A percentile compares a stretch with the other conserved stretches of the same genome.
These are phyloP conservation scores for Ramichloridium luteum DNA, from an alignment of 2,329 filamentous ascomycete species.

Conservation along the genomic window DNA sequence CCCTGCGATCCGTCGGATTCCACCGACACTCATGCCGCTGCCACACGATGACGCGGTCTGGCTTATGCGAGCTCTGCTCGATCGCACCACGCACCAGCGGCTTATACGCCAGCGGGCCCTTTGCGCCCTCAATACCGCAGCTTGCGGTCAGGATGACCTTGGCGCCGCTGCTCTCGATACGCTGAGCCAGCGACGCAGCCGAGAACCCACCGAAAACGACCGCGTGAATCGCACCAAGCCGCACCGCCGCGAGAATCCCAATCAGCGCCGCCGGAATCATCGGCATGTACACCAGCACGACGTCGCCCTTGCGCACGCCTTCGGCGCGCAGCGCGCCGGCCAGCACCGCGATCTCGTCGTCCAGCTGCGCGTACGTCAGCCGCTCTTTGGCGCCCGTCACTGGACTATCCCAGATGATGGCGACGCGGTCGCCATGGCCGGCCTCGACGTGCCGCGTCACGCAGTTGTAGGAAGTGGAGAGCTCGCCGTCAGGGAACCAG, in stretches of 20 bases:
- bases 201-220: conserved; percentile 93
- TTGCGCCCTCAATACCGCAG: conserved; percentile 79
- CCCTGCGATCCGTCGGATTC: conserved; percentile 53
- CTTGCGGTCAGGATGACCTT: conserved; percentile 73
- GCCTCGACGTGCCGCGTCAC: conserved; percentile 75
- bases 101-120: conserved; percentile 66
- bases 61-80: conserved; percentile 55
- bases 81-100: conserved; percentile 66
- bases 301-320: conserved; percentile 70
- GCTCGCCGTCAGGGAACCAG: conserved; percentile 82
- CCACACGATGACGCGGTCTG: conserved; percentile 64
- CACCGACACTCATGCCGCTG: conserved; percentile 67
- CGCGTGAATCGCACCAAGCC: conserved; percentile 76
- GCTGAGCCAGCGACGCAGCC: conserved; percentile 65
- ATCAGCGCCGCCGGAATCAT: conserved; percentile 89
- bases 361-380: conserved; percentile 62
- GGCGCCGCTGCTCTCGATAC: conserved; percentile 72
- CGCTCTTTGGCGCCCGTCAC: conserved; percentile 62
- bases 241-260: conserved; percentile 67
- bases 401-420: conserved; percentile 79
- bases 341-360: conserved; percentile 67
- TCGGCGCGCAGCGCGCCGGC: conserved; percentile 73
- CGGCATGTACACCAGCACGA: conserved; percentile 90
- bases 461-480: conserved; percentile 87
- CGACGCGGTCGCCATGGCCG: conserved; percentile 60